Evolutionary conservation across 768 basidiomycete genomes (phyloP).

Genomic region (Dioszegia crocea): DNA sequence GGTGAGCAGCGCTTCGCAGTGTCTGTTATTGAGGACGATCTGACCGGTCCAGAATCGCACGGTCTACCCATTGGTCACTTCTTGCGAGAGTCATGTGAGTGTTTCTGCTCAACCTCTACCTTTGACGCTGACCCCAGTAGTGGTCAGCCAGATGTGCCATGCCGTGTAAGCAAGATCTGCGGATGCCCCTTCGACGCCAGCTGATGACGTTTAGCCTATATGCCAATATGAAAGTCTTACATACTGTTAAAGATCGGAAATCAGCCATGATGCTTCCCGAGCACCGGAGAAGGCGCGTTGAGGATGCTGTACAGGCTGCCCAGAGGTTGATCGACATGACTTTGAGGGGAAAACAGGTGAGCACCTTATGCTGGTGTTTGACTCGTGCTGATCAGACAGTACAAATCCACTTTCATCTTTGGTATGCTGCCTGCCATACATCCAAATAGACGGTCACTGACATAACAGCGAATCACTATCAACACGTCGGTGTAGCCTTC

Average conservation of each 20-base stretch:
- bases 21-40: background rate
- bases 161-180: constrained; percentile 10
- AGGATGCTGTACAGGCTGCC: constrained; percentile 28
- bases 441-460: background rate
- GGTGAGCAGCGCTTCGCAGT: constrained; percentile 7
- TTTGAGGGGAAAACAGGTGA: constrained; percentile 21
- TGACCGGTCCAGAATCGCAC: background rate
- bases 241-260: constrained; percentile 23
- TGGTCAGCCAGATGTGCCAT: constrained; percentile 11
- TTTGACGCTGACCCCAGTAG: background rate
- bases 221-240: constrained; percentile 29
- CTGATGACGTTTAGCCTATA: constrained; percentile 15
- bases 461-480: constrained; percentile 27
- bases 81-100: constrained; percentile 7
- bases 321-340: constrained; percentile 27
- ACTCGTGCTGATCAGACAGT: constrained; percentile 5
- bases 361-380: background rate
- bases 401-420: constrained; percentile 28
- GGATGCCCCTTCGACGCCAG: background rate
- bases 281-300: constrained; percentile 20
- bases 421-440: constrained; percentile 14
- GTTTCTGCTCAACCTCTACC: background rate
- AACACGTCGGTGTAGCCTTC: constrained; percentile 19
- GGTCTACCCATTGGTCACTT: constrained; percentile 6
- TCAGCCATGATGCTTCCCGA: constrained; percentile 24